Percentiles rank a stretch among this genome's conserved stretches.
Evolutionary conservation across 306 rosid genomes (phyloP).

Genomic region (Inga laurina): DNA sequence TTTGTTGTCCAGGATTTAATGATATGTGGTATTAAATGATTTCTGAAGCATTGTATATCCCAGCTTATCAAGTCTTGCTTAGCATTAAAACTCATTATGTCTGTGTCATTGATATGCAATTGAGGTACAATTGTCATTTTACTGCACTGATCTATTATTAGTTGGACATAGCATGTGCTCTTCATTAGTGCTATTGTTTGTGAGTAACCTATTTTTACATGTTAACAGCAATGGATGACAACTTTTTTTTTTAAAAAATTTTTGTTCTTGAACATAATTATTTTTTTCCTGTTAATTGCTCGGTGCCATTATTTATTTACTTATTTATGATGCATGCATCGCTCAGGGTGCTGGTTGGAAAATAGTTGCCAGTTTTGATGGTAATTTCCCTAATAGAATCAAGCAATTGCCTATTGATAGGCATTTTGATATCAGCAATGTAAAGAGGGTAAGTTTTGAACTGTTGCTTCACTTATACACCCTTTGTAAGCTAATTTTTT

Average conservation of each 20-base stretch:
- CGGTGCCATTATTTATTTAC: background rate
- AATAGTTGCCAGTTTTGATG: slow-evolving; percentile 95
- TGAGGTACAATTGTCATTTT: background rate
- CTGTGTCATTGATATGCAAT: background rate
- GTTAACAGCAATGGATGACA: slow-evolving; percentile 11
- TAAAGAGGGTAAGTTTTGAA: slow-evolving; percentile 75
- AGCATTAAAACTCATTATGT: background rate
- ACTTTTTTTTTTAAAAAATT: background rate
- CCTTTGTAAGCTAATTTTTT: background rate
- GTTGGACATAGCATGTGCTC: slow-evolving; percentile 9
- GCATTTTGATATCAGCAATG: slow-evolving; percentile 94
- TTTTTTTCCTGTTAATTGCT: slow-evolving; percentile 11
- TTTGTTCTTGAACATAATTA: background rate
- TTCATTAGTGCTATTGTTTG: background rate
- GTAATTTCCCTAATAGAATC: slow-evolving; percentile 91
- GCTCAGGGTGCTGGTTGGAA: slow-evolving; percentile 98
- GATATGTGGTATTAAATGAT: background rate
- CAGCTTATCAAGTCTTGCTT: slow-evolving; percentile 4
- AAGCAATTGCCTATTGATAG: slow-evolving; percentile 93
- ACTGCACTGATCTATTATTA: background rate
- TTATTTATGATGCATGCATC: slow-evolving; percentile 18
- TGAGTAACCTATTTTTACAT: background rate
- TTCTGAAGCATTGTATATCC: background rate
- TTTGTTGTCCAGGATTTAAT: slow-evolving; percentile 3
- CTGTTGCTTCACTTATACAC: slow-evolving; percentile 6